phyloP scores from a whole-genome alignment of 2,329 filamentous ascomycete genomes.

The Gremmenia infestans region DNA sequence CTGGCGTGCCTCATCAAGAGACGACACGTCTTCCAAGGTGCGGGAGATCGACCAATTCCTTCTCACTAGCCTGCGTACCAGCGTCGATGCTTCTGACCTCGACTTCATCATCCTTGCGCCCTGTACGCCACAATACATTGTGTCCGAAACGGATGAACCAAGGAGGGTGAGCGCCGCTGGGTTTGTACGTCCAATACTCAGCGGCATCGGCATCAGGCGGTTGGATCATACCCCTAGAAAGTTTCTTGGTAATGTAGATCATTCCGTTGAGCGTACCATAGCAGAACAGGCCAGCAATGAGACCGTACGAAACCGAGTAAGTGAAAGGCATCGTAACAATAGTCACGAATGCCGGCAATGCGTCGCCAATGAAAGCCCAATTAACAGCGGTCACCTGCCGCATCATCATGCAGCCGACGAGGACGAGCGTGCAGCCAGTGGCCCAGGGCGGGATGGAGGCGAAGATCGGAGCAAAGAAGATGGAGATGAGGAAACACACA shows the following conservation, averaged over 20 bases:
- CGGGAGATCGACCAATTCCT: slow-evolving; percentile 17
- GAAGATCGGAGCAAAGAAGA: slow-evolving; percentile 74
- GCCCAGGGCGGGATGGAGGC: slow-evolving; percentile 75
- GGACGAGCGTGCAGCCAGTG: slow-evolving; percentile 66
- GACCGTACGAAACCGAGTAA: slow-evolving; percentile 72
- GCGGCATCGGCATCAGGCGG: slow-evolving; percentile 50
- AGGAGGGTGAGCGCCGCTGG: slow-evolving; percentile 46
- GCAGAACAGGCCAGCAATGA: slow-evolving; percentile 59
- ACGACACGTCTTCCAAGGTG: background rate
- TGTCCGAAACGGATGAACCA: slow-evolving; percentile 42
- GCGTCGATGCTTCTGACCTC: slow-evolving; percentile 7
- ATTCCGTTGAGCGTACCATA: slow-evolving; percentile 51
- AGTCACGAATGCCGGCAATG: slow-evolving; percentile 70
- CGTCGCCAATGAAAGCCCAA: slow-evolving; percentile 72
- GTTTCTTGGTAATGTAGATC: slow-evolving; percentile 45
- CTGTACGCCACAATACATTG: slow-evolving; percentile 19
- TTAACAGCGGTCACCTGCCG: slow-evolving; percentile 70
- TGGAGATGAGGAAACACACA: slow-evolving; percentile 63
- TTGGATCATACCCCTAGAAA: slow-evolving; percentile 42
- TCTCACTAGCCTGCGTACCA: slow-evolving; percentile 18
- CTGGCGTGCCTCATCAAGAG: background rate
- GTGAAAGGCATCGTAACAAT: slow-evolving; percentile 73
- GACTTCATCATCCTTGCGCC: background rate
- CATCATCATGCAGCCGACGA: slow-evolving; percentile 75
- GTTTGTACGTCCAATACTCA: slow-evolving; percentile 50